Evolutionary conservation across 164 flowering plant genomes (phyloP).

Genomic region (grape (Vitis vinifera)): ASM3070453v1 NC_081815.1:459501-460000

Average conservation of each 20-base stretch:
- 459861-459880: neutral
- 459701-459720: neutral
- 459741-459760: neutral
- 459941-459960: too few species aligned
- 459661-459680: neutral
- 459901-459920: neutral
- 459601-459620: too few species aligned
- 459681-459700: neutral
- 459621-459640: too few species aligned
- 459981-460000: neutral
- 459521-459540: neutral
- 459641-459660: neutral
- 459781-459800: too few species aligned
- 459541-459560: neutral
- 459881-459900: too few species aligned
- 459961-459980: too few species aligned
- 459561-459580: neutral
- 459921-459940: too few species aligned
- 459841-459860: neutral
- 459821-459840: neutral
- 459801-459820: slow-evolving; percentile 1
- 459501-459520: neutral
- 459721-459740: neutral
- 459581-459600: neutral
- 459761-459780: neutral